Evolutionary conservation across 1,284 basidiomycete genomes (phyloP).

Genomic region (Peniophora sp.): DNA sequence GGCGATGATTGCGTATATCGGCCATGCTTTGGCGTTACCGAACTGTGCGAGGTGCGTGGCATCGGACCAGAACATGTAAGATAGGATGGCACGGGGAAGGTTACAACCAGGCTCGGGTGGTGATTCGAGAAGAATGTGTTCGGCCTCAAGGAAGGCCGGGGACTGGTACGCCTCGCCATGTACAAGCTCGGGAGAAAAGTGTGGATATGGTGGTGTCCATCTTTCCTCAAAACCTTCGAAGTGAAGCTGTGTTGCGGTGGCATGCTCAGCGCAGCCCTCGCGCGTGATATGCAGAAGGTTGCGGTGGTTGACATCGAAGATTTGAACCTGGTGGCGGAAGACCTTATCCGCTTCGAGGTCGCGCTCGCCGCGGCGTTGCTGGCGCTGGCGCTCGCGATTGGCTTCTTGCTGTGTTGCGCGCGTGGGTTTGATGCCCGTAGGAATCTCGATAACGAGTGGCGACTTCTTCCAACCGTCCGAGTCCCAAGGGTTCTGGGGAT

Average conservation of each 20-base stretch:
- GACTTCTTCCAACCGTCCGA: neutral
- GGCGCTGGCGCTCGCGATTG: neutral
- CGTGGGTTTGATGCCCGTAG: neutral
- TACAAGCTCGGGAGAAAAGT: neutral
- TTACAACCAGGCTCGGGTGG: neutral
- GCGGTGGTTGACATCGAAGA: neutral
- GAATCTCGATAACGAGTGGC: neutral
- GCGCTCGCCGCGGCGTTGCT: too few species aligned
- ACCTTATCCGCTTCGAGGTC: neutral
- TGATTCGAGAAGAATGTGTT: neutral
- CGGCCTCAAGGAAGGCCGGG: neutral
- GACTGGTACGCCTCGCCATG: neutral
- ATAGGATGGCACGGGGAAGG: constrained; percentile 13
- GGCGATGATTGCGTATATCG: constrained; percentile 23
- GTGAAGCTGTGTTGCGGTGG: neutral
- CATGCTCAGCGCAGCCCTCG: neutral
- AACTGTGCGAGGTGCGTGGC: constrained; percentile 24
- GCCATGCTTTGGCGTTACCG: constrained; percentile 23
- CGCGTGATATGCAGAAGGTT: neutral
- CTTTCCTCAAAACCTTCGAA: neutral
- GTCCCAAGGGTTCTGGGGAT: neutral
- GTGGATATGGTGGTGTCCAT: neutral
- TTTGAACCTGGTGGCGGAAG: neutral
- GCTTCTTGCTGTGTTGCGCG: neutral
- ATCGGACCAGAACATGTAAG: constrained; percentile 26